These are phyloP conservation scores for Pichia sp. DNA, from an alignment of 1,139 yeast genomes.

Conservation along the genomic window DNA sequence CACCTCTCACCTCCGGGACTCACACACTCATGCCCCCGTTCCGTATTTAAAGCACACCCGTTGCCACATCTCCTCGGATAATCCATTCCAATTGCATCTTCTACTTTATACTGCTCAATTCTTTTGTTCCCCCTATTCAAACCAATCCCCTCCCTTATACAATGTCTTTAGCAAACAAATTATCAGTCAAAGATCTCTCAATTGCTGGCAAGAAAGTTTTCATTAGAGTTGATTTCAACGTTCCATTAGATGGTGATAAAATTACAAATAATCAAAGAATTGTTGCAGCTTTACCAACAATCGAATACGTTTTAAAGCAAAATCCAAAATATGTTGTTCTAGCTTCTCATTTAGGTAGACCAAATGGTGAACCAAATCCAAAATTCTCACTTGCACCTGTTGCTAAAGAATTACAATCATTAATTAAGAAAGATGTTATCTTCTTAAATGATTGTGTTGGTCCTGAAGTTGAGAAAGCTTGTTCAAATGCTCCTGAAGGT, in stretches of 20 bases:
- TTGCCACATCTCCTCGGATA: neutral
- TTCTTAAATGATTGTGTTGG: constrained; percentile 90
- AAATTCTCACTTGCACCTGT: constrained; percentile 91
- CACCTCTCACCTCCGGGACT: neutral
- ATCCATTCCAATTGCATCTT: no score
- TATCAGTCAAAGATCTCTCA: constrained; percentile 83
- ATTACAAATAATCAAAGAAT: constrained; percentile 98
- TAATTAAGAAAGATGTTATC: constrained; percentile 61
- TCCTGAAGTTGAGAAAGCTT: constrained; percentile 69
- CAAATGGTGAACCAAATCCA: constrained; percentile 78
- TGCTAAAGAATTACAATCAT: constrained; percentile 71
- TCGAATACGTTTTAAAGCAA: constrained; percentile 82
- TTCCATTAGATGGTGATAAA: constrained; percentile 89
- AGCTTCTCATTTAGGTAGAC: constrained; percentile 97
- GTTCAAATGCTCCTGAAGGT: constrained; percentile 63
- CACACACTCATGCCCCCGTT: no score
- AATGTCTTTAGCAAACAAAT: constrained; percentile 85
- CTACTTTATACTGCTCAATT: neutral
- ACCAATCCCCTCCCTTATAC: no score
- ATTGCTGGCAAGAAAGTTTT: constrained; percentile 43
- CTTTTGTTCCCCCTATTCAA: no score
- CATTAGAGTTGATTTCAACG: constrained; percentile 52
- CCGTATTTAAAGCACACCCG: neutral
- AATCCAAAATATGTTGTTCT: constrained; percentile 83
- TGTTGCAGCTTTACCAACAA: constrained; percentile 96